Conservation (phyloP, 1,284 basidiomycete species). For the Erythrobasidium hasegawianum region DNA sequence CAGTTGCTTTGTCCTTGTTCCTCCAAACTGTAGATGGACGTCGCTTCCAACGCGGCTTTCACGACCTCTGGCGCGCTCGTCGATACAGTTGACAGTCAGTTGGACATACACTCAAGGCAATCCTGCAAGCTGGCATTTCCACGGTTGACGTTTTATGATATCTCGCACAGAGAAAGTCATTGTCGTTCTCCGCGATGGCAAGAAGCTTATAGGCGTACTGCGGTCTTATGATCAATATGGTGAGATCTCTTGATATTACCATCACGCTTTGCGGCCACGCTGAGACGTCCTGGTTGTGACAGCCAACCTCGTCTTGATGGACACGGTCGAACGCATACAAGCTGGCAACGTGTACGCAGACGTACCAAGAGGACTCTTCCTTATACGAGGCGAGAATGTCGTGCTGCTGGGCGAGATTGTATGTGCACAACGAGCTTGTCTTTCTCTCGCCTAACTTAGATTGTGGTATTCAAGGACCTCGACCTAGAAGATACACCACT, state of each 20-base stretch:
- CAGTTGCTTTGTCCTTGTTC: too few species aligned
- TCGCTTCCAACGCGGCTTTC: conserved; percentile 57
- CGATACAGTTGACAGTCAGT: conserved; percentile 98
- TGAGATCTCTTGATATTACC: conserved; percentile 54
- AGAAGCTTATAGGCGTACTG: conserved; percentile 92
- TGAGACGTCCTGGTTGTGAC: not conserved
- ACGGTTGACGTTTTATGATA: too few species aligned
- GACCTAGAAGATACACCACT: conserved; percentile 81
- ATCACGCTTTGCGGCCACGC: not conserved
- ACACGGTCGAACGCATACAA: conserved; percentile 70
- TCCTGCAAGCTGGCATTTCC: conserved; percentile 2
- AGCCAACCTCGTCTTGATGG: conserved; percentile 51
- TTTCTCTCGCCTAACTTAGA: too few species aligned
- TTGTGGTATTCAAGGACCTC: too few species aligned
- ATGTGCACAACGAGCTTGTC: conserved; percentile 52
- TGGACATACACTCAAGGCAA: conserved; percentile 55
- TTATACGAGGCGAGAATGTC: conserved; percentile 98
- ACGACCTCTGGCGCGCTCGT: conserved; percentile 93
- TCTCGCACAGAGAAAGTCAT: conserved; percentile 99
- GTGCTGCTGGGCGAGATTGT: conserved; percentile 96
- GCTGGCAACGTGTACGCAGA: conserved; percentile 72
- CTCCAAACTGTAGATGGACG: conserved; percentile 42
- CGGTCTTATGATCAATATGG: conserved; percentile 99
- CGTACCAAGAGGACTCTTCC: conserved; percentile 77
- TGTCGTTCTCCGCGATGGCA: conserved; percentile 89